These are phyloP conservation scores for Exophiala spinifera DNA, from an alignment of 2,329 filamentous ascomycete species.

Conservation along the genomic window DNA sequence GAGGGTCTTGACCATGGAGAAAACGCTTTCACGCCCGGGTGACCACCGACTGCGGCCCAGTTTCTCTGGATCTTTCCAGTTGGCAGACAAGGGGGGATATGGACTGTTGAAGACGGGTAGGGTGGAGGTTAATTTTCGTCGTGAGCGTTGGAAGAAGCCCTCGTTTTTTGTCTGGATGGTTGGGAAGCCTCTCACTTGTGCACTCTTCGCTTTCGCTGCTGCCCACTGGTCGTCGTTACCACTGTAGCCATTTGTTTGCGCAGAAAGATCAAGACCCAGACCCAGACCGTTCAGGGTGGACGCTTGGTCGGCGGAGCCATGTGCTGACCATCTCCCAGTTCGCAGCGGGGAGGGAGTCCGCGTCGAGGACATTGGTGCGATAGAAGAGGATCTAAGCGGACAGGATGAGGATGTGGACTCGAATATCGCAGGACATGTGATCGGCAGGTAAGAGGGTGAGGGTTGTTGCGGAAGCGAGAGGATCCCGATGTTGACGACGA, in stretches of 20 bases:
- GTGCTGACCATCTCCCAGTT: constrained; percentile 85
- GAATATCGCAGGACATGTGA: constrained; percentile 1
- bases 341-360: constrained; percentile 82
- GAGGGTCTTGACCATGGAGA: constrained; percentile 36
- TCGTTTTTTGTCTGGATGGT: constrained; percentile 77
- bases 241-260: constrained; percentile 50
- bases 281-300: constrained; percentile 62
- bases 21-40: constrained; percentile 36
- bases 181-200: constrained; percentile 70
- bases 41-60: constrained; percentile 59
- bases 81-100: constrained; percentile 33
- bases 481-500: too few species aligned
- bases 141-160: constrained; percentile 83
- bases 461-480: too few species aligned
- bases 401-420: not conserved
- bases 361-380: constrained; percentile 71
- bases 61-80: constrained; percentile 77
- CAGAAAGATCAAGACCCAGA: too few species aligned
- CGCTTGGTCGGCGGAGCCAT: constrained; percentile 70
- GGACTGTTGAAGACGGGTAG: constrained; percentile 64
- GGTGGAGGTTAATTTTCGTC: constrained; percentile 74
- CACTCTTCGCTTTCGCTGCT: constrained; percentile 72
- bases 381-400: constrained; percentile 35
- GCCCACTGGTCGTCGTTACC: constrained; percentile 70
- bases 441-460: not conserved